Evolutionary conservation across 2,329 filamentous ascomycete genomes (phyloP).

Genomic region (Colletotrichum gloeosporioides): DNA sequence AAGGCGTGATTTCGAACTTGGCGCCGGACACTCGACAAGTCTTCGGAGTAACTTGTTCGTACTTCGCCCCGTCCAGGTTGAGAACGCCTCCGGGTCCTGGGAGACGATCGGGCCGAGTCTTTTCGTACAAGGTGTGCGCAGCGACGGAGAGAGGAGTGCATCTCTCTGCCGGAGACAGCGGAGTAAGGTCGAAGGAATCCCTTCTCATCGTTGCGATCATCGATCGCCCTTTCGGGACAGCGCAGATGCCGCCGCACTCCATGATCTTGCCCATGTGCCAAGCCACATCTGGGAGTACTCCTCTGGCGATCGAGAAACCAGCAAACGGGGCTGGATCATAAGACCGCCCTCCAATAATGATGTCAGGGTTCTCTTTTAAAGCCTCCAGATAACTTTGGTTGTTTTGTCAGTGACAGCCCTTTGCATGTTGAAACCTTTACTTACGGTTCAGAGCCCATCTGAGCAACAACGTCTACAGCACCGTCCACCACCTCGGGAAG

Average conservation of each 20-base stretch:
- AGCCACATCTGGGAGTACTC: slow-evolving; percentile 11
- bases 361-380: slow-evolving; percentile 44
- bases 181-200: slow-evolving; percentile 51
- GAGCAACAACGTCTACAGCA: slow-evolving; percentile 44
- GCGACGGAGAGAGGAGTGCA: slow-evolving; percentile 57
- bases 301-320: slow-evolving; percentile 30
- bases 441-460: slow-evolving; percentile 52
- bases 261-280: slow-evolving; percentile 62
- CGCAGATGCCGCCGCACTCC: slow-evolving; percentile 56
- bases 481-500: slow-evolving; percentile 34
- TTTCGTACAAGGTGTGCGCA: slow-evolving; percentile 61
- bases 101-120: slow-evolving; percentile 54
- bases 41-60: slow-evolving; percentile 41
- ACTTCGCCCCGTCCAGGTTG: slow-evolving; percentile 43
- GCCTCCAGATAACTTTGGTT: slow-evolving; percentile 37
- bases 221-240: slow-evolving; percentile 49
- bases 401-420: background rate
- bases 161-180: slow-evolving; percentile 38
- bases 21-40: slow-evolving; percentile 46
- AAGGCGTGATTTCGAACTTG: slow-evolving; percentile 36
- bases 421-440: slow-evolving; percentile 14
- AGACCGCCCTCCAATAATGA: slow-evolving; percentile 50
- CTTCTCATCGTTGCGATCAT: slow-evolving; percentile 44
- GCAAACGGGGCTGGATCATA: slow-evolving; percentile 47
- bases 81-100: slow-evolving; percentile 55